Conservation (phyloP, 495 filamentous ascomycete species). For the Xeromyces bisporus region DNA sequence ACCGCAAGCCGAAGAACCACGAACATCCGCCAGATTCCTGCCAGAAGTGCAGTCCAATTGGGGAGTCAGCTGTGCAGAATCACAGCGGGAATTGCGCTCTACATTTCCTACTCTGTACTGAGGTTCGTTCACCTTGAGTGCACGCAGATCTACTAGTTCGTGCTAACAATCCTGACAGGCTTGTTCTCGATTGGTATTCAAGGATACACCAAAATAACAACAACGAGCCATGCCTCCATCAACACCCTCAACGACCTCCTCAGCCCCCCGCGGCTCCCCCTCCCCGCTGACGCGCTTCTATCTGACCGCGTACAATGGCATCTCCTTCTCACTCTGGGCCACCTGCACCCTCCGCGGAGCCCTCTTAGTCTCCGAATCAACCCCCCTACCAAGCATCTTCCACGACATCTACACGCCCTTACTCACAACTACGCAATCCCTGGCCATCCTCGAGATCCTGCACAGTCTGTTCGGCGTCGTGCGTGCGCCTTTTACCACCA, state of each 20-base stretch:
- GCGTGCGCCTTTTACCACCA: conserved; percentile 69
- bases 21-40: no score
- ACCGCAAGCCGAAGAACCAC: no score
- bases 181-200: no score
- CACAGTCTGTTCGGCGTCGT: conserved; percentile 64
- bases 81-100: no score
- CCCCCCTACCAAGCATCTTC: conserved; percentile 34
- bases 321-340: conserved; percentile 59
- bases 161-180: no score
- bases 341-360: conserved; percentile 45
- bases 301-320: conserved; percentile 67
- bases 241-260: conserved; percentile 5
- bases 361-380: conserved; percentile 24
- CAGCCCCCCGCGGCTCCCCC: conserved; percentile 8
- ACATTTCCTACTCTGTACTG: no score
- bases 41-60: no score
- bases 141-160: no score
- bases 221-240: not conserved
- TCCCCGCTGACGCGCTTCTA: conserved; percentile 25
- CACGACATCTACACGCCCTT: conserved; percentile 43
- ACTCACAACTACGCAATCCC: conserved; percentile 62
- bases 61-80: no score
- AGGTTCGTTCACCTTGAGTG: no score
- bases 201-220: no score
- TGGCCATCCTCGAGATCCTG: conserved; percentile 65